A percentile compares a stretch with the other conserved stretches of the same genome.
Evolutionary conservation across 169 alveolate genomes (phyloP).

Genomic region (Cryptosporidium sp.): DNA sequence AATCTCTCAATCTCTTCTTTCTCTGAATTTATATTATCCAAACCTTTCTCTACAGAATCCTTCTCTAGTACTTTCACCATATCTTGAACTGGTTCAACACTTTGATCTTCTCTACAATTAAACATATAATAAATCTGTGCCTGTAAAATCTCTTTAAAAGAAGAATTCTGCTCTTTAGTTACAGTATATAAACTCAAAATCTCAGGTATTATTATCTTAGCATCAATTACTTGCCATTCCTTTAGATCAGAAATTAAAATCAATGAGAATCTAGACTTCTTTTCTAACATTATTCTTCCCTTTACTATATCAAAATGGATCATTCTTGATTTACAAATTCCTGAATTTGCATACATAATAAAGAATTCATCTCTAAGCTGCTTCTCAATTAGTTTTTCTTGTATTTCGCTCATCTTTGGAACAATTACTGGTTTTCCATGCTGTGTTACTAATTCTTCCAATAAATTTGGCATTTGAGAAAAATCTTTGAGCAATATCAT

Average conservation of each 20-base stretch:
- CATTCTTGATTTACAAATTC: slow-evolving; percentile 10
- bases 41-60: background rate
- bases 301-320: slow-evolving; percentile 25
- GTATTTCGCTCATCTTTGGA: slow-evolving; percentile 26
- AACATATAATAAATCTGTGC: slow-evolving; percentile 32
- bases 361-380: slow-evolving; percentile 50
- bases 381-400: slow-evolving; percentile 19
- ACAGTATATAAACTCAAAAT: slow-evolving; percentile 30
- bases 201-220: slow-evolving; percentile 63
- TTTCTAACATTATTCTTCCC: slow-evolving; percentile 63
- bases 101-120: background rate
- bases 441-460: slow-evolving; percentile 55
- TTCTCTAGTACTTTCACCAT: background rate
- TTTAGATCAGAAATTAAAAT: slow-evolving; percentile 50
- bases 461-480: slow-evolving; percentile 57
- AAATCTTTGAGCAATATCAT: slow-evolving; percentile 44
- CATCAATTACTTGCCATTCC: slow-evolving; percentile 71
- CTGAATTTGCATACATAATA: slow-evolving; percentile 29
- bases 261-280: slow-evolving; percentile 38
- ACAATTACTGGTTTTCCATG: slow-evolving; percentile 54
- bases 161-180: slow-evolving; percentile 22
- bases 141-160: slow-evolving; percentile 50
- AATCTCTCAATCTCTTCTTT: background rate
- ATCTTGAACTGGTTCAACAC: background rate
- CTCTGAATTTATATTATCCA: background rate